Conservation (phyloP, 2,329 filamentous ascomycete genomes). For the Penicillium occitanis region DNA sequence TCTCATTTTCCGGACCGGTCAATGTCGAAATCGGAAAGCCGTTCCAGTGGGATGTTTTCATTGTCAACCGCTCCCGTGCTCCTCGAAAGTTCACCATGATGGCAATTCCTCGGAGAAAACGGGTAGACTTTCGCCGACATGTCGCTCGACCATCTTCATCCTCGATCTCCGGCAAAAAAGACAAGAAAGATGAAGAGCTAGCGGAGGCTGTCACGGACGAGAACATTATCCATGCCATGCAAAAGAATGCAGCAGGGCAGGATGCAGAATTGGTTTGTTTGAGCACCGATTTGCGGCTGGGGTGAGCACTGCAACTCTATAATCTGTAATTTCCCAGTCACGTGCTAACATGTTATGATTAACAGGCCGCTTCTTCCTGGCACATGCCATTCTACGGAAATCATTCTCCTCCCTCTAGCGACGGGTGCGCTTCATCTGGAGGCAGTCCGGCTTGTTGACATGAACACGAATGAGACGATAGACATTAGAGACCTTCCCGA, state of each 20-base stretch:
- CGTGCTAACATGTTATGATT: neutral
- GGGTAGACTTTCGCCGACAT: conserved; percentile 43
- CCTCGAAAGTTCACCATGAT: conserved; percentile 56
- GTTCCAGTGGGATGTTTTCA: conserved; percentile 59
- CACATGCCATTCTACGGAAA: conserved; percentile 57
- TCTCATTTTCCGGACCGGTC: conserved; percentile 57
- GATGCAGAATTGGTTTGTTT: conserved; percentile 56
- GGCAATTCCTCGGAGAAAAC: conserved; percentile 52
- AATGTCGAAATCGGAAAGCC: conserved; percentile 52
- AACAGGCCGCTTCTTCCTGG: conserved; percentile 54
- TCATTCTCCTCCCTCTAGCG: conserved; percentile 55
- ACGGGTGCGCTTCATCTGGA: conserved; percentile 55
- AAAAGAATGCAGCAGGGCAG: conserved; percentile 51
- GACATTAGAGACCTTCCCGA: conserved; percentile 59
- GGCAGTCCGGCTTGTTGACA: conserved; percentile 55
- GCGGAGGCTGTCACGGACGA: conserved; percentile 58
- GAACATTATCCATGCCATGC: conserved; percentile 56
- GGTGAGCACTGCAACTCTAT: conserved; percentile 43
- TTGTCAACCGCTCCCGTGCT: conserved; percentile 58
- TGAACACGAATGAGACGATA: conserved; percentile 55
- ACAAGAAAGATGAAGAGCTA: conserved; percentile 34
- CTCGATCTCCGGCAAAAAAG: conserved; percentile 38
- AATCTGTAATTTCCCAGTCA: neutral
- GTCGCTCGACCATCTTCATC: conserved; percentile 47
- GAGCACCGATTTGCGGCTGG: conserved; percentile 58